phyloP scores from a whole-genome alignment of 2,329 filamentous ascomycete genomes.

The Nigrospora sphaerica region DNA sequence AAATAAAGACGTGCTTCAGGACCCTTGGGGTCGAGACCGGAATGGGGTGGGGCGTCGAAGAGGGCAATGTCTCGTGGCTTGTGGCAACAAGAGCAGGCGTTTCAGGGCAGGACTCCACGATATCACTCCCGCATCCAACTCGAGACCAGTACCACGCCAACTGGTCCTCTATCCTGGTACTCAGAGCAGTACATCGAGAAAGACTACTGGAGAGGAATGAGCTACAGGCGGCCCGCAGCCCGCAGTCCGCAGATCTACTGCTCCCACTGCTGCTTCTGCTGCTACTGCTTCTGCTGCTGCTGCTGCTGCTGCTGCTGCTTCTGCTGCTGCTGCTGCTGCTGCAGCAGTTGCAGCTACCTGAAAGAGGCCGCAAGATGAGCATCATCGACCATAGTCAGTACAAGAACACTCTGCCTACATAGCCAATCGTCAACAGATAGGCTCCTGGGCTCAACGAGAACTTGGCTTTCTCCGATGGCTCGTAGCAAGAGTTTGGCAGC shows the following conservation, averaged over 20 bases:
- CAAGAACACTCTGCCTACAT: conserved; percentile 31
- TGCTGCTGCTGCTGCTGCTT: too few species aligned
- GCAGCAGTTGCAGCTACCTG: not conserved
- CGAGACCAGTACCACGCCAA: conserved; percentile 13
- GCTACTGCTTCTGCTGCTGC: too few species aligned
- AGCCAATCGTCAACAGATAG: conserved; percentile 38
- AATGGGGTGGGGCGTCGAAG: not conserved
- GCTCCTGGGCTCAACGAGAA: conserved; percentile 34
- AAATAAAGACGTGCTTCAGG: conserved; percentile 12
- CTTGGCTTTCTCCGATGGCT: conserved; percentile 33
- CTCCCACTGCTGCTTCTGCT: too few species aligned
- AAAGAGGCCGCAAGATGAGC: conserved; percentile 3
- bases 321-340: too few species aligned
- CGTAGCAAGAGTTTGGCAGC: conserved; percentile 48
- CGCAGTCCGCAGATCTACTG: not conserved
- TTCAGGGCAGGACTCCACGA: not conserved
- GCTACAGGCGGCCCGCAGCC: conserved; percentile 1
- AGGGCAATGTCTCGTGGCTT: not conserved
- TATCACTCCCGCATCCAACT: not conserved
- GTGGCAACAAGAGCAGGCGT: not conserved
- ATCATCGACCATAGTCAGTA: conserved; percentile 24
- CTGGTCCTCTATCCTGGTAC: conserved; percentile 6
- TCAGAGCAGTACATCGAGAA: not conserved
- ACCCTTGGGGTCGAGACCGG: conserved; percentile 6
- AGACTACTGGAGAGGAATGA: conserved; percentile 1